phyloP scores from a whole-genome alignment of 345 rosid genomes.

The Alliaria petiolata region DNA sequence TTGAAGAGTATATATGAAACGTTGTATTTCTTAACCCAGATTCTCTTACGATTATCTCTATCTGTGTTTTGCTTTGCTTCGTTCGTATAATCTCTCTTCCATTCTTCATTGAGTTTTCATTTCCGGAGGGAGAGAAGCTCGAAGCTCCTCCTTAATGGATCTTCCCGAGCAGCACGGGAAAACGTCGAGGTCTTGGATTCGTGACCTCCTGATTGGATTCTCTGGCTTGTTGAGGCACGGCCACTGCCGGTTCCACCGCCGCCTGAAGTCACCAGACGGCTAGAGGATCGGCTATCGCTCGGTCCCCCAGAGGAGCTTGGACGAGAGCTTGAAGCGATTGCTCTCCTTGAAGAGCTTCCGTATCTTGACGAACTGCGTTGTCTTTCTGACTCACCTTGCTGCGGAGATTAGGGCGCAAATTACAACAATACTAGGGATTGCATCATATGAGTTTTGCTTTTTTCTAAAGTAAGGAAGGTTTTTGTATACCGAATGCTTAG shows the following conservation, averaged over 20 bases:
- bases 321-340: conserved; percentile 47
- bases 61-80: background rate
- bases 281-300: conserved; percentile 45
- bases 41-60: background rate
- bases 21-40: background rate
- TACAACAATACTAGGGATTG: too few species aligned
- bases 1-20: background rate
- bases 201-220: conserved; percentile 41
- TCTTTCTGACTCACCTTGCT: conserved; percentile 43
- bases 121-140: conserved; percentile 61
- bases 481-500: too few species aligned
- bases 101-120: conserved; percentile 10
- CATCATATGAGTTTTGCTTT: too few species aligned
- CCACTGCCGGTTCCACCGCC: conserved; percentile 37
- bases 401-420: too few species aligned
- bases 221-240: conserved; percentile 54
- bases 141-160: conserved; percentile 55
- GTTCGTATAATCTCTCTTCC: background rate
- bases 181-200: conserved; percentile 44
- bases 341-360: conserved; percentile 66
- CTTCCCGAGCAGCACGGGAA: conserved; percentile 47
- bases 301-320: conserved; percentile 70
- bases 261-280: conserved; percentile 48
- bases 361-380: conserved; percentile 47
- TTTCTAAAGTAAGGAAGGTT: too few species aligned